These are phyloP conservation scores for Saccharomycopsis amapae DNA, from an alignment of 805 yeast genomes.

Conservation along the genomic window DNA sequence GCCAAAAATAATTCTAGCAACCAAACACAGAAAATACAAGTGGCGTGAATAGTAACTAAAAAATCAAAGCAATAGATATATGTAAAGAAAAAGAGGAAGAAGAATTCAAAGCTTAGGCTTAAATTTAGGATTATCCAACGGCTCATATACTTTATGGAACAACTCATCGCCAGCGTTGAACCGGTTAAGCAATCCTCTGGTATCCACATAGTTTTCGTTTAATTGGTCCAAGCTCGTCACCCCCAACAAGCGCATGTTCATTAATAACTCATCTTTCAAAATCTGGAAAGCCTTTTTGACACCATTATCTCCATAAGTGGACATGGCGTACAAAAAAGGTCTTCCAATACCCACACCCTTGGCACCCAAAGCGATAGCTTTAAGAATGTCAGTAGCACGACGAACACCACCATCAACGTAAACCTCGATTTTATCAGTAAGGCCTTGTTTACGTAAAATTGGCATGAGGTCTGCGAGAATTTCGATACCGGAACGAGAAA, in stretches of 20 bases:
- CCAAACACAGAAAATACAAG: too few relatives aligned
- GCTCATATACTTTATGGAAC: constrained; percentile 48
- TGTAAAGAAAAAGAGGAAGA: too few relatives aligned
- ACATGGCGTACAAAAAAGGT: constrained; percentile 57
- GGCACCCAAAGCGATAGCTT: constrained; percentile 64
- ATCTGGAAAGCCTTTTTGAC: constrained; percentile 53
- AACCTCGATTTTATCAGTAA: constrained; percentile 46
- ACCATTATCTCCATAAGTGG: constrained; percentile 58
- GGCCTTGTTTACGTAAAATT: constrained; percentile 36
- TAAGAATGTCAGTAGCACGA: constrained; percentile 59
- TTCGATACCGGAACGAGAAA: constrained; percentile 70
- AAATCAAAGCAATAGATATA: too few relatives aligned
- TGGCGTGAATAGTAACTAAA: too few relatives aligned
- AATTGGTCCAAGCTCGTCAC: constrained; percentile 55
- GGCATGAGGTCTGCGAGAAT: constrained; percentile 61
- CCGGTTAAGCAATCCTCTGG: constrained; percentile 37
- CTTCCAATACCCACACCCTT: constrained; percentile 66
- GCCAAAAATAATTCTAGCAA: too few relatives aligned
- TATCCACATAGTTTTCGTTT: constrained; percentile 55
- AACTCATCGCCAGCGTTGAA: constrained; percentile 43
- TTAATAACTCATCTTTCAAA: constrained; percentile 60
- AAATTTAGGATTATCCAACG: constrained; percentile 47
- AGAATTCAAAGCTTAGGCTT: constrained; percentile 25
- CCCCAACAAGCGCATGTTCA: constrained; percentile 78
- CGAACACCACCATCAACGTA: constrained; percentile 65